Evolutionary conservation across 108 stramenopile genomes (phyloP).

Genomic region (Stephanodiscus minutulus): DNA sequence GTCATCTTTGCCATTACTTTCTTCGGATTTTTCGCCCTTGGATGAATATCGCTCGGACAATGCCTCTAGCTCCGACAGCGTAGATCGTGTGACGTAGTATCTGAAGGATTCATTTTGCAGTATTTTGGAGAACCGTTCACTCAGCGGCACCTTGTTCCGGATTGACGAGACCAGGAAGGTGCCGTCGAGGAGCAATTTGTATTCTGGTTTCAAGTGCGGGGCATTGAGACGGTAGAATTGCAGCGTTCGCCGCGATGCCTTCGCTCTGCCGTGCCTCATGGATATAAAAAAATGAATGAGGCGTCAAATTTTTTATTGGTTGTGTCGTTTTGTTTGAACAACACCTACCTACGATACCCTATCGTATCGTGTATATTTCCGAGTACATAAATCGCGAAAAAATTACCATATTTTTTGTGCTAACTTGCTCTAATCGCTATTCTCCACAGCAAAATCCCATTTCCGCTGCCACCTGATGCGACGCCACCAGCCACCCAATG

Average conservation of each 20-base stretch:
- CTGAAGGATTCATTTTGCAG: slow-evolving; percentile 47
- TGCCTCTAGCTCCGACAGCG: slow-evolving; percentile 52
- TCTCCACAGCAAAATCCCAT: no score
- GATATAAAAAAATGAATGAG: no score
- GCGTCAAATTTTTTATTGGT: no score
- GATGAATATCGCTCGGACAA: slow-evolving; percentile 23
- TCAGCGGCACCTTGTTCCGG: slow-evolving; percentile 61
- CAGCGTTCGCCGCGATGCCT: slow-evolving; percentile 78
- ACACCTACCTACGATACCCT: no score
- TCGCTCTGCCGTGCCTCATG: slow-evolving; percentile 89
- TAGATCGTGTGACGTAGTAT: slow-evolving; percentile 50
- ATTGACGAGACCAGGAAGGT: slow-evolving; percentile 73
- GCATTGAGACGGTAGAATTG: slow-evolving; percentile 77
- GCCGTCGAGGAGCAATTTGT: slow-evolving; percentile 76
- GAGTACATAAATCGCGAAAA: no score
- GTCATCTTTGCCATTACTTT: slow-evolving; percentile 4
- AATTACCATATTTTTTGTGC: no score
- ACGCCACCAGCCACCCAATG: no score
- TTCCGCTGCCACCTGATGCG: no score
- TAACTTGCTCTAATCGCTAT: no score
- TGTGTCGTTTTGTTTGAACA: not conserved
- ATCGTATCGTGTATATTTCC: no score
- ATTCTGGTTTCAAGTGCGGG: slow-evolving; percentile 63
- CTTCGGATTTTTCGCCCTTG: not conserved
- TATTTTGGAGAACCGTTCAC: slow-evolving; percentile 54